Conservation (phyloP, 176 grass and related monocot species). For the Cenchrus fungigraminus region DNA sequence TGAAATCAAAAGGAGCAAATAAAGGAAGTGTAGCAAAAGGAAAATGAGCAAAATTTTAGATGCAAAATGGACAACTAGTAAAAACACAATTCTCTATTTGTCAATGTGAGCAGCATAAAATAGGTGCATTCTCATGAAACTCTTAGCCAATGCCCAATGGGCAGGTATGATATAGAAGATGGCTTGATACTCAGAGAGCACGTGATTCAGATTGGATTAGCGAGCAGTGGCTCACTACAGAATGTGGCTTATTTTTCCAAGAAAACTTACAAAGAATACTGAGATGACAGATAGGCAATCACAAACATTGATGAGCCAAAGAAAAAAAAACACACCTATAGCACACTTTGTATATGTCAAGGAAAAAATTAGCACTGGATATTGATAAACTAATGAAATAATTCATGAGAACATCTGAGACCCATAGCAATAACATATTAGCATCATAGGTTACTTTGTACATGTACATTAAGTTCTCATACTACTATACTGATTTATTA, state of each 20-base stretch:
- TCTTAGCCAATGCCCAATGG: not conserved
- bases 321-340: not conserved
- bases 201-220: not conserved
- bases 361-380: not conserved
- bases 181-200: not conserved
- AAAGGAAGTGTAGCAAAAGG: not conserved
- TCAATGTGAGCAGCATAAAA: not conserved
- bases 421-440: not conserved
- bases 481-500: slow-evolving; percentile 14
- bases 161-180: not conserved
- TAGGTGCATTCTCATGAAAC: not conserved
- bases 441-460: slow-evolving; percentile 7
- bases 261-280: not conserved
- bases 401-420: slow-evolving; percentile 13
- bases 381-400: slow-evolving; percentile 12
- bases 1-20: not conserved
- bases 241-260: not conserved
- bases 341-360: not conserved
- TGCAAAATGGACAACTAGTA: not conserved
- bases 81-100: not conserved
- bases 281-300: not conserved
- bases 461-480: not conserved
- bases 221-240: not conserved
- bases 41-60: not conserved
- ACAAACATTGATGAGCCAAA: not conserved